phyloP scores from a whole-genome alignment of 1,139 yeast species.

The Scheffersomyces titani region DNA sequence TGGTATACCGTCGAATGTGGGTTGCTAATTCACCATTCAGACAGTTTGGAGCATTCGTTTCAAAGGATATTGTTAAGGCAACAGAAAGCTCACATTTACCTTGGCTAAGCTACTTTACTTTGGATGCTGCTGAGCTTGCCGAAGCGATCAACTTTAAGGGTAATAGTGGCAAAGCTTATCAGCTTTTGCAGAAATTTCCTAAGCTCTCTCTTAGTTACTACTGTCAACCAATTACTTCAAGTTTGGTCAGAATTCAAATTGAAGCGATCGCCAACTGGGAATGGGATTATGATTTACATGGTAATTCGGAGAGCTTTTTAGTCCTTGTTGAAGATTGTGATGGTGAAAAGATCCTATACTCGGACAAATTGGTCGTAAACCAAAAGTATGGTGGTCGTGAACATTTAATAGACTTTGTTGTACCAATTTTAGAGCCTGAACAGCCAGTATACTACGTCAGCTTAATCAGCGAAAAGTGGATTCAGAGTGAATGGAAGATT shows the following conservation, averaged over 20 bases:
- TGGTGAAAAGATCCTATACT: conserved; percentile 70
- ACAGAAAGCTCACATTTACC: conserved; percentile 84
- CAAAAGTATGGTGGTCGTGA: conserved; percentile 51
- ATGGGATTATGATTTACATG: conserved; percentile 72
- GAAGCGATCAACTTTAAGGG: conserved; percentile 77
- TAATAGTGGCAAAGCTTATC: conserved; percentile 62
- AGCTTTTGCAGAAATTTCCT: conserved; percentile 73
- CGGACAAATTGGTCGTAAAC: conserved; percentile 56
- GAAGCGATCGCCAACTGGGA: conserved; percentile 71
- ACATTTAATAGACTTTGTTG: conserved; percentile 64
- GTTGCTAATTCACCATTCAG: conserved; percentile 80
- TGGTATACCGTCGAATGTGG: conserved; percentile 87
- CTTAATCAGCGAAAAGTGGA: conserved; percentile 80
- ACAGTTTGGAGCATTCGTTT: conserved; percentile 69
- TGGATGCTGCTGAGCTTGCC: conserved; percentile 75
- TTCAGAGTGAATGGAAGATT: conserved; percentile 65
- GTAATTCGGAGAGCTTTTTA: conserved; percentile 63
- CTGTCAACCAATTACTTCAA: conserved; percentile 76
- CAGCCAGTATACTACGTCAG: conserved; percentile 81
- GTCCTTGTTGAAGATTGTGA: conserved; percentile 81
- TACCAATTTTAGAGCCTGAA: conserved; percentile 56
- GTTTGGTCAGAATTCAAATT: conserved; percentile 63
- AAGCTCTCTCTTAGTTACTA: conserved; percentile 55
- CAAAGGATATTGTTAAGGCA: conserved; percentile 66
- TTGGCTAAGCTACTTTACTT: conserved; percentile 73